phyloP scores from a whole-genome alignment of 2,329 filamentous ascomycete genomes.

The Sporothrix pseudoabietina region DNA sequence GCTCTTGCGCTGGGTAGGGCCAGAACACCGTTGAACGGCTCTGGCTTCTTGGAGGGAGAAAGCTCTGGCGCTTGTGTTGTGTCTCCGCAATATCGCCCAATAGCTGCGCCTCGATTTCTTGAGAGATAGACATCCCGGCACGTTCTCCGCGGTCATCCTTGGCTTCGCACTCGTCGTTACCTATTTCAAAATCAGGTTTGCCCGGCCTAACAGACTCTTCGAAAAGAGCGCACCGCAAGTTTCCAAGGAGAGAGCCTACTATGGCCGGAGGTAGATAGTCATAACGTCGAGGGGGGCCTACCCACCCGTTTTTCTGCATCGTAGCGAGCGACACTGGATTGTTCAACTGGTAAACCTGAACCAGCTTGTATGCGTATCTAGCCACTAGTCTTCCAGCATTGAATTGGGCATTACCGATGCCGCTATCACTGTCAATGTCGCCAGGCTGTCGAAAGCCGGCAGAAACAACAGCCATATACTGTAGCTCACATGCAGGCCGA shows the following conservation, averaged over 20 bases:
- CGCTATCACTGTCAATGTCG: slow-evolving; percentile 49
- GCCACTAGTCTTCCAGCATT: slow-evolving; percentile 45
- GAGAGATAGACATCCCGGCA: slow-evolving; percentile 47
- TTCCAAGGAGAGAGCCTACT: slow-evolving; percentile 60
- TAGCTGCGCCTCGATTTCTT: slow-evolving; percentile 57
- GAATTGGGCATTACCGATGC: slow-evolving; percentile 57
- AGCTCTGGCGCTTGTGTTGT: slow-evolving; percentile 30
- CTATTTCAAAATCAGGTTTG: background rate
- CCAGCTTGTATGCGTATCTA: slow-evolving; percentile 56
- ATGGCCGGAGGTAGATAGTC: slow-evolving; percentile 59
- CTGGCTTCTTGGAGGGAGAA: background rate
- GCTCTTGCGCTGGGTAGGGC: background rate
- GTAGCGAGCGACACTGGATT: slow-evolving; percentile 56
- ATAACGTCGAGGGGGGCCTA: slow-evolving; percentile 54
- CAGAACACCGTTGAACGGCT: background rate
- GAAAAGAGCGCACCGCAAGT: slow-evolving; percentile 57
- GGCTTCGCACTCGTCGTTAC: slow-evolving; percentile 32
- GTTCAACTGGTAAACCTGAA: slow-evolving; percentile 64
- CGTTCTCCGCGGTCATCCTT: slow-evolving; percentile 24
- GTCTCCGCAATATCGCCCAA: slow-evolving; percentile 47
- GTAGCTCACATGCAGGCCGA: slow-evolving; percentile 50
- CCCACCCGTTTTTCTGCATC: slow-evolving; percentile 59
- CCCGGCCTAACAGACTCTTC: slow-evolving; percentile 35
- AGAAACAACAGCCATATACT: slow-evolving; percentile 61
- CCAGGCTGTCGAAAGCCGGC: slow-evolving; percentile 49